Percentiles rank a stretch among this genome's conserved stretches.
phyloP scores from a whole-genome alignment of 768 basidiomycete species.

The Rhodotorula paludigena region DNA sequence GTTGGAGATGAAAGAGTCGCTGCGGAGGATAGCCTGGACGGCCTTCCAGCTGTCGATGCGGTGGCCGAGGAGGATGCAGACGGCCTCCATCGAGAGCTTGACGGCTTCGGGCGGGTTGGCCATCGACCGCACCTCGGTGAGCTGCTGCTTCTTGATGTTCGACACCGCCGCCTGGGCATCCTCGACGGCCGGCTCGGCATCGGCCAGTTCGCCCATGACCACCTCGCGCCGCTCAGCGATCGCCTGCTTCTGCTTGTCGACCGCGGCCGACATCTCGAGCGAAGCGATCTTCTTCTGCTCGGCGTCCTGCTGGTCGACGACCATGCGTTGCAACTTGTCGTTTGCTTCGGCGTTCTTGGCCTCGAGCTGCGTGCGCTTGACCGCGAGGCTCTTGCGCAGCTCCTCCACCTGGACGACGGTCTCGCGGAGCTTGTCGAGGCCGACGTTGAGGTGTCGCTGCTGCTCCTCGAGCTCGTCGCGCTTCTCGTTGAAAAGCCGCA shows the following conservation, averaged over 20 bases:
- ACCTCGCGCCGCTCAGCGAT: conserved; percentile 82
- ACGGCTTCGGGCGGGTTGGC: conserved; percentile 97
- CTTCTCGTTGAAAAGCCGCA: conserved; percentile 89
- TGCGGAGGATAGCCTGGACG: conserved; percentile 88
- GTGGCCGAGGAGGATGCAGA: conserved; percentile 91
- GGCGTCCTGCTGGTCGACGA: conserved; percentile 95
- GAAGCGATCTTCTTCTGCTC: conserved; percentile 97
- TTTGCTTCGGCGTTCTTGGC: conserved; percentile 94
- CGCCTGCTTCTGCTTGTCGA: conserved; percentile 81
- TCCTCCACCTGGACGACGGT: conserved; percentile 97
- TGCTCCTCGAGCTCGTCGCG: conserved; percentile 97
- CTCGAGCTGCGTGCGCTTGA: conserved; percentile 84
- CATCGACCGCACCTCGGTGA: conserved; percentile 97
- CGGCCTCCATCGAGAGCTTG: conserved; percentile 97
- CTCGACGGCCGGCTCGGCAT: conserved; percentile 92
- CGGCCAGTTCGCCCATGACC: conserved; percentile 91
- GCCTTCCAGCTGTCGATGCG: conserved; percentile 96
- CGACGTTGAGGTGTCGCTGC: conserved; percentile 95
- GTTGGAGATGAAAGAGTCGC: conserved; percentile 91
- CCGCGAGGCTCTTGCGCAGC: conserved; percentile 85
- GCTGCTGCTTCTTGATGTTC: conserved; percentile 88
- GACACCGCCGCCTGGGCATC: conserved; percentile 95
- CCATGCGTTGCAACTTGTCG: conserved; percentile 95
- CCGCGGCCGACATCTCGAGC: conserved; percentile 87
- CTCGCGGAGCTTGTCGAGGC: conserved; percentile 89